phyloP scores from a whole-genome alignment of 768 basidiomycete genomes.

The Dioszegia crocea region DNA sequence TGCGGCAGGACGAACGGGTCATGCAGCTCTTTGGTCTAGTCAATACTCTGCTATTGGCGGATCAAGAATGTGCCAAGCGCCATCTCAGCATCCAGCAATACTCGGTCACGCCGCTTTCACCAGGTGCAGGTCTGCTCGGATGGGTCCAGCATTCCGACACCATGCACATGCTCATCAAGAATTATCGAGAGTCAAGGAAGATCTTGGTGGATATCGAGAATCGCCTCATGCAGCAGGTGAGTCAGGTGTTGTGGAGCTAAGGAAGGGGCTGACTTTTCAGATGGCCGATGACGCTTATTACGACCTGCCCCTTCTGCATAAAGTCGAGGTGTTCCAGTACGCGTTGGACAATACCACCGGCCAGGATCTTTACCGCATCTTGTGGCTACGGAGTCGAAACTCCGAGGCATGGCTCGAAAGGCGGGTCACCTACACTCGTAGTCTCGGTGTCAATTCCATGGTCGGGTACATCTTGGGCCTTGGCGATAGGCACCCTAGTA shows the following conservation, averaged over 20 bases:
- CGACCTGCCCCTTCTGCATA: constrained; percentile 85
- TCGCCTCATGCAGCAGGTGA: constrained; percentile 92
- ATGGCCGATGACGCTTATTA: constrained; percentile 97
- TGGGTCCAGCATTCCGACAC: constrained; percentile 97
- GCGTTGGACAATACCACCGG: constrained; percentile 97
- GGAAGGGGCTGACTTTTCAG: constrained; percentile 51
- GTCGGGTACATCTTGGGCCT: constrained; percentile 95
- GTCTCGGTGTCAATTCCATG: constrained; percentile 95
- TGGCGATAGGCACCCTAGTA: constrained; percentile 97
- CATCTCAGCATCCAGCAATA: constrained; percentile 90
- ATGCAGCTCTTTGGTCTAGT: constrained; percentile 98
- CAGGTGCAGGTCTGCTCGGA: constrained; percentile 87
- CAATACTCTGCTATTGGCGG: constrained; percentile 86
- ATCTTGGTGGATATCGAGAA: constrained; percentile 97
- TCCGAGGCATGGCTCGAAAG: constrained; percentile 98
- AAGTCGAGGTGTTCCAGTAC: constrained; percentile 98
- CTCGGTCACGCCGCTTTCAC: constrained; percentile 89
- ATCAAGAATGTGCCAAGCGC: constrained; percentile 91
- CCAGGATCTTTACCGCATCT: constrained; percentile 90
- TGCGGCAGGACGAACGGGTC: constrained; percentile 96
- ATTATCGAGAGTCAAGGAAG: constrained; percentile 93
- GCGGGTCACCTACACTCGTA: constrained; percentile 90
- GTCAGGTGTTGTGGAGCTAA: too few relatives aligned
- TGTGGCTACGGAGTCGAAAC: constrained; percentile 92
- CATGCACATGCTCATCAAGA: constrained; percentile 88